phyloP scores from a whole-genome alignment of 805 yeast genomes.

The Wickerhamiella dianesei region DNA sequence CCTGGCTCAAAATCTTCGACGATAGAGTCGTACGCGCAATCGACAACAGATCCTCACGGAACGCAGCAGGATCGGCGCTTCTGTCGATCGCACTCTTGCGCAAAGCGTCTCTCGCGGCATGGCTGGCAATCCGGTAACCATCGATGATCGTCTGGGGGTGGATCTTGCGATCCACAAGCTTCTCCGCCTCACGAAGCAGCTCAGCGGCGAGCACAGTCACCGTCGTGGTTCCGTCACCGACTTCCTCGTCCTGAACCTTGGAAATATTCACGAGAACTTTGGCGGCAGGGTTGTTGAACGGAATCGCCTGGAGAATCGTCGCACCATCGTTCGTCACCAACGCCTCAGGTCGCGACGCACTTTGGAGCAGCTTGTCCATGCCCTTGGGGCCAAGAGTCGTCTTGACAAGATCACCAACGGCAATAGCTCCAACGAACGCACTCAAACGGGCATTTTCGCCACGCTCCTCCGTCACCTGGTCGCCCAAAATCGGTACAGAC shows the following conservation, averaged over 20 bases:
- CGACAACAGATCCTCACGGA: conserved; percentile 63
- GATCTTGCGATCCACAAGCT: conserved; percentile 77
- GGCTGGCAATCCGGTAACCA: conserved; percentile 81
- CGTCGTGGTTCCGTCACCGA: conserved; percentile 97
- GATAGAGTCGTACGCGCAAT: conserved; percentile 91
- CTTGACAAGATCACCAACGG: conserved; percentile 95
- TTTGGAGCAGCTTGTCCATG: conserved; percentile 89
- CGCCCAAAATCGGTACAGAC: conserved; percentile 92
- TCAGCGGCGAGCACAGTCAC: conserved; percentile 93
- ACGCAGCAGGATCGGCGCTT: conserved; percentile 40
- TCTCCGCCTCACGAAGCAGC: conserved; percentile 87
- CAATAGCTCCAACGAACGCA: conserved; percentile 96
- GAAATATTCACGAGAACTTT: conserved; percentile 88
- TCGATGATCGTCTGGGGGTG: conserved; percentile 97
- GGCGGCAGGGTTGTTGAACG: conserved; percentile 96
- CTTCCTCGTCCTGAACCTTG: conserved; percentile 94
- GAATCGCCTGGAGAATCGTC: conserved; percentile 84
- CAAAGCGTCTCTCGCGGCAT: conserved; percentile 73
- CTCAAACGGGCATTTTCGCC: conserved; percentile 96
- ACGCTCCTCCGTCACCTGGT: conserved; percentile 93
- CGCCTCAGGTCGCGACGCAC: conserved; percentile 56
- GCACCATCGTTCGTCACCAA: conserved; percentile 97
- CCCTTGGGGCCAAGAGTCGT: conserved; percentile 96
- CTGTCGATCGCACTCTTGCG: conserved; percentile 65
- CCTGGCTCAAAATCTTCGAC: conserved; percentile 89